These are phyloP conservation scores for Ophiostoma populinum DNA, from an alignment of 2,329 filamentous ascomycete genomes.

Conservation along the genomic window DNA sequence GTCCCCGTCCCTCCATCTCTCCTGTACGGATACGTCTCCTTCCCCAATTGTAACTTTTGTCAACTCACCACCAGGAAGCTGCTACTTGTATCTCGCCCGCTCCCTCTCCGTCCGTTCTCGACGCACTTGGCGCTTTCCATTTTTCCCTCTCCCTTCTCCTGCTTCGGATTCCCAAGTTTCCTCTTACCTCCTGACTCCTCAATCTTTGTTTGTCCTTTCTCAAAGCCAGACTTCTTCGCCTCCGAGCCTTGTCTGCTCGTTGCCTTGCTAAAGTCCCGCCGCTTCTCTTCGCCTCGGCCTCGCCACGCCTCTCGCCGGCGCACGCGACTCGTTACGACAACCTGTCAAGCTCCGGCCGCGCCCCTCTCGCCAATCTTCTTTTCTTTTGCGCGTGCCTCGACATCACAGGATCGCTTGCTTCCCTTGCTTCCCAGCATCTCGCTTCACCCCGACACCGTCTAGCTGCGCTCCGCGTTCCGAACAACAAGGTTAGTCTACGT, in stretches of 20 bases:
- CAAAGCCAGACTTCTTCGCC: background rate
- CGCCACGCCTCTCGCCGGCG: too few relatives aligned
- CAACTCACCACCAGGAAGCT: background rate
- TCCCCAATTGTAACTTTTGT: constrained; percentile 3
- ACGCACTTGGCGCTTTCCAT: background rate
- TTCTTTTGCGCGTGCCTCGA: too few relatives aligned
- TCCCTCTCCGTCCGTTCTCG: background rate
- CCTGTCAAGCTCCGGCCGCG: too few relatives aligned
- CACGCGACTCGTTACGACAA: too few relatives aligned
- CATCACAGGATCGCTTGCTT: too few relatives aligned
- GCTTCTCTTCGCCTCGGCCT: background rate
- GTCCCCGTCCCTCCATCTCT: background rate
- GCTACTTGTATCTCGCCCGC: background rate
- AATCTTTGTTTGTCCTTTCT: background rate
- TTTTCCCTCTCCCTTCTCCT: background rate
- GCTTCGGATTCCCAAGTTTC: background rate
- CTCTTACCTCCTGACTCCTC: background rate
- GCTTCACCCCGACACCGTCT: too few relatives aligned
- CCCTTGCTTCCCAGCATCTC: too few relatives aligned
- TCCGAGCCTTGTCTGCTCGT: background rate
- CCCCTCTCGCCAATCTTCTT: too few relatives aligned
- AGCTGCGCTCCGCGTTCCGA: too few relatives aligned
- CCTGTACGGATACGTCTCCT: background rate
- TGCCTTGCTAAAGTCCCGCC: background rate
- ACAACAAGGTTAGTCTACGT: too few relatives aligned